phyloP scores from a whole-genome alignment of 495 filamentous ascomycete species.

The Neurospora terricola region DNA sequence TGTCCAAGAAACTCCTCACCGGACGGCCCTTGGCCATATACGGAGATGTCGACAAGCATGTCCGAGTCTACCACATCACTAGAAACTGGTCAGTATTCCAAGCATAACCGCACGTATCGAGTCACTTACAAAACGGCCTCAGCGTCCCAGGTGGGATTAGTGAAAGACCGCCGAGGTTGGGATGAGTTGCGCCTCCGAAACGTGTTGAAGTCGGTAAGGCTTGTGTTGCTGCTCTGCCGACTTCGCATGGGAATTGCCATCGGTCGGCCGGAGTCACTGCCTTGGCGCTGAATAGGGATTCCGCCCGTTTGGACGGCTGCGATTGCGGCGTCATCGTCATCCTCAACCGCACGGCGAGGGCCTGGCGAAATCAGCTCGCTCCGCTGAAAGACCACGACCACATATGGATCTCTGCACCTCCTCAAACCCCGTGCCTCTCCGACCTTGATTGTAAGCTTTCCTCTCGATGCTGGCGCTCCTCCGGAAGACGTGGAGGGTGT shows the following conservation, averaged over 20 bases:
- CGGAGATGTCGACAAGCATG: constrained; percentile 83
- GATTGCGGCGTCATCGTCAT: constrained; percentile 36
- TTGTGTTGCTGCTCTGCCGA: constrained; percentile 89
- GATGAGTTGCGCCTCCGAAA: constrained; percentile 44
- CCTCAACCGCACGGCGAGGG: constrained; percentile 43
- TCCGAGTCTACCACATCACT: constrained; percentile 93
- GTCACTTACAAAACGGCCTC: constrained; percentile 82
- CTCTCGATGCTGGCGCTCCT: constrained; percentile 65
- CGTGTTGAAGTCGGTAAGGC: constrained; percentile 58
- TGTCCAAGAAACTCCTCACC: constrained; percentile 89
- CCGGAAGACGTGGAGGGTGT: constrained; percentile 22
- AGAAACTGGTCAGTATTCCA: constrained; percentile 22
- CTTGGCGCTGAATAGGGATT: constrained; percentile 54
- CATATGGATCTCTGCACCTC: constrained; percentile 80
- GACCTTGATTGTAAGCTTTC: constrained; percentile 84
- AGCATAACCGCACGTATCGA: not conserved
- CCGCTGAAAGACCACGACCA: constrained; percentile 93
- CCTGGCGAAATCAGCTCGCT: constrained; percentile 91
- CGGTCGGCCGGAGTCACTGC: constrained; percentile 63
- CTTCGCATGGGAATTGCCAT: constrained; percentile 96
- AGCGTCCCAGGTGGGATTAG: constrained; percentile 90
- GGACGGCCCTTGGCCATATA: constrained; percentile 73
- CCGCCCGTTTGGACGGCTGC: constrained; percentile 40
- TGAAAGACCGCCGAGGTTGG: constrained; percentile 47
- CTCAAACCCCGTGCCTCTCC: constrained; percentile 71